Evolutionary conservation across 768 basidiomycete species (phyloP).

Genomic region (Panus rudis): DNA sequence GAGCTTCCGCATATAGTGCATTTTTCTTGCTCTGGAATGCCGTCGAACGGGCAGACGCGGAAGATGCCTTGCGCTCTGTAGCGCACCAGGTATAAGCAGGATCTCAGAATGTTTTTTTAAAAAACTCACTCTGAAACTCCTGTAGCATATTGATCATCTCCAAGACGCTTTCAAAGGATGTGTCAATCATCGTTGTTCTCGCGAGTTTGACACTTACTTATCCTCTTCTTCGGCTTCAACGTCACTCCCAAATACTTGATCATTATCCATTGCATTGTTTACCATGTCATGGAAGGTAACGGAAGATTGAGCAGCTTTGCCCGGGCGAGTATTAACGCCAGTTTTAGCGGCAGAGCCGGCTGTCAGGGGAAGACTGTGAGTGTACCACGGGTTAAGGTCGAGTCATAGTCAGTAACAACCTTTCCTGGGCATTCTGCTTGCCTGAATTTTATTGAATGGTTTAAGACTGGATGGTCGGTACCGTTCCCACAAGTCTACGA

Average conservation of each 20-base stretch:
- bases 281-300: neutral
- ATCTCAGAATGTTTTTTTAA: neutral
- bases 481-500: too few species aligned
- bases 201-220: constrained; percentile 6
- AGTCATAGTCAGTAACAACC: too few species aligned
- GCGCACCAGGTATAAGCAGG: neutral
- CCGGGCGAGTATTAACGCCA: too few species aligned
- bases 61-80: constrained; percentile 20
- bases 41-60: constrained; percentile 12
- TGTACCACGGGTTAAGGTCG: too few species aligned
- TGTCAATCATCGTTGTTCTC: neutral
- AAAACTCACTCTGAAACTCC: constrained; percentile 20
- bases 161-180: constrained; percentile 13
- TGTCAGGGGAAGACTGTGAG: too few species aligned
- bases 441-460: too few species aligned
- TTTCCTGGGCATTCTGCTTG: too few species aligned
- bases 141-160: constrained; percentile 22
- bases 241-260: constrained; percentile 1
- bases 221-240: constrained; percentile 12
- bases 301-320: neutral
- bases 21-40: constrained; percentile 20
- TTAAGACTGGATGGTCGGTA: too few species aligned
- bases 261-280: neutral
- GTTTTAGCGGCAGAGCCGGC: too few species aligned
- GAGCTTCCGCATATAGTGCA: constrained; percentile 15